Base-by-base conservation (phyloP, 176 grass and related monocot species). In the Pharus latifolius region DNA sequence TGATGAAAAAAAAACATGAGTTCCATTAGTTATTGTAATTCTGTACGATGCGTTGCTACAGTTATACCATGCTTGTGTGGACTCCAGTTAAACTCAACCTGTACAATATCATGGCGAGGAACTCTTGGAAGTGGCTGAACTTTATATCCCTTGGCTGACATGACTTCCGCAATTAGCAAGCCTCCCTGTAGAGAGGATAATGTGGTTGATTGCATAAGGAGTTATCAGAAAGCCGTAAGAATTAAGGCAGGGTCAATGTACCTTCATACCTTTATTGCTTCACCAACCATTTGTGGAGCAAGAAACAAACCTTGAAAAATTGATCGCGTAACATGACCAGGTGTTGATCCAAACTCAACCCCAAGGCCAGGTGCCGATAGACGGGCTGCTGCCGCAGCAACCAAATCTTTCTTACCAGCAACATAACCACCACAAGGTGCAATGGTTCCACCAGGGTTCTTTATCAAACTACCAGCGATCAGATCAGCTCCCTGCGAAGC, bases 241-340 rank as follows among this genome's bases (percentile, higher is more conserved):
- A 59, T 13, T 17, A 10, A 64, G 3, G 49, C 65, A 17, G 1
- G 10, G 51, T 51, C 15, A 60, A 59, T 52, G 50, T n/a, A n/a
- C 8, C 11, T 10, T 7, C 49, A 49, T 82, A 85, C 89, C 83
- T 92, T 98, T 34, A 93, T 70, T 58, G 94, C 94, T 82, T 98
- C 89, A 51, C 94, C 89, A 54, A 98, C 94, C 86, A 90, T 93
- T 63, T 98, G 94, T 9, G 94, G 94, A 69, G 86, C 85, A 62
- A 98, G 89, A 80, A 90, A 90, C 50, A 98, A 84, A 47, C 94
- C 94, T 58, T 98, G 94, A 80, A 90, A 98, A 45, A 98, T 44
- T 6, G 89, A 7, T 26, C 94, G 81, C 84, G 84, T 98, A 16
- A 98, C 75, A 88, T 98, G 83, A 44, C 94, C 84, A 67, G 86